Conservation (phyloP, 768 basidiomycete species). For the Butyriboletus loyo region DNA sequence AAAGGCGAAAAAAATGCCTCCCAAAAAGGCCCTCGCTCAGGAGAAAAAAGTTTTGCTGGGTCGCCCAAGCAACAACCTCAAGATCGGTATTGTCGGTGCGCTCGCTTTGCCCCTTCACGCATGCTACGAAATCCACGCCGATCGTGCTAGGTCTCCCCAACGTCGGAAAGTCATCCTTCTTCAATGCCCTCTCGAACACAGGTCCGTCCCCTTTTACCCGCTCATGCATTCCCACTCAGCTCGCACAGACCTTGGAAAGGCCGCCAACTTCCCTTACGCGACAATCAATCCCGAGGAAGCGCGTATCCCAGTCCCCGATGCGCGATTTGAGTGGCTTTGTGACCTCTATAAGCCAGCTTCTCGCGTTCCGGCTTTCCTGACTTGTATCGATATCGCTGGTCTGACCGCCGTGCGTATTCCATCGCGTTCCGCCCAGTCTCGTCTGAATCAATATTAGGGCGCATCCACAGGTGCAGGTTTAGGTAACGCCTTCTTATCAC, state of each 20-base stretch:
- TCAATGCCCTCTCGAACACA: conserved; percentile 92
- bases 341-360: conserved; percentile 86
- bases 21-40: conserved; percentile 72
- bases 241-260: conserved; percentile 76
- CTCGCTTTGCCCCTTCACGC: conserved; percentile 1
- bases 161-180: conserved; percentile 99
- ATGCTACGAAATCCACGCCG: background rate
- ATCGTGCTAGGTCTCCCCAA: conserved; percentile 75
- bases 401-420: conserved; percentile 72
- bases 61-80: conserved; percentile 92
- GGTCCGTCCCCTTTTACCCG: conserved; percentile 43
- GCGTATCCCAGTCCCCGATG: conserved; percentile 92
- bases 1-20: conserved; percentile 76
- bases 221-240: conserved; percentile 2
- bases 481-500: conserved; percentile 95
- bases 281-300: conserved; percentile 95
- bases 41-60: conserved; percentile 91
- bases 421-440: conserved; percentile 1
- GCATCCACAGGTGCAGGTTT: conserved; percentile 98
- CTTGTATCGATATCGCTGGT: conserved; percentile 98
- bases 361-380: conserved; percentile 89
- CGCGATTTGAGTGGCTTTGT: conserved; percentile 93
- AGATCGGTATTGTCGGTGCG: conserved; percentile 98
- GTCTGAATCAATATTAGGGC: conserved; percentile 48
- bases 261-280: conserved; percentile 96